Base-by-base conservation (phyloP, 352 stramenopile species). In the Phytopythium aichiense region DNA sequence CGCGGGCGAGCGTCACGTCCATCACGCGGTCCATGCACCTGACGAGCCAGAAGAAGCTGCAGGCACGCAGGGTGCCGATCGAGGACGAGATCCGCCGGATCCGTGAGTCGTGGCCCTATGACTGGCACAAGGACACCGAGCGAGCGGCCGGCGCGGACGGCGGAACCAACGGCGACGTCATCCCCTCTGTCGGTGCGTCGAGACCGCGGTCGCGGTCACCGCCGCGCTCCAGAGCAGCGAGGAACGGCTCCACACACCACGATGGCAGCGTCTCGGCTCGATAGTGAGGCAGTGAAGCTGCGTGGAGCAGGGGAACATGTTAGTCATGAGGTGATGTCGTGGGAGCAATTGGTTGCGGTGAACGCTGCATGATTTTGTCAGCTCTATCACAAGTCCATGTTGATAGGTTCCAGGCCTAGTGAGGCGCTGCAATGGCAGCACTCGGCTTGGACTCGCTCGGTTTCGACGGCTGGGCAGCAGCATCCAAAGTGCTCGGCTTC, bases 21-120 rank as follows among this genome's bases (percentile, higher is more conserved):
- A 75, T 88, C 51, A 89, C 76, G 18, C 79, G 68, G 53, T 72
- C 77, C 43, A 65, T 67, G 18, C 76, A 91, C 66, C 51, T 89
- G 33, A 74, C 77, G 5, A 69, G 71, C 16, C 72, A 67, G 20
- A 64, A 77, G 50, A 66, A 77, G 49, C 64, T 75, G 28, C 64
- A 52, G 12, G 59, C 64, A 18, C 25, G 62, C 12, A 61, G 59
- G 11, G 20, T 48, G 18, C 52, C 60, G 25, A 66, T 87, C 33
- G 71, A 80, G 6, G 65, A 77, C 35, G 69, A 89, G 52, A 66
- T 94, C 56, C 69, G 74, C 13, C 75, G 66, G 45, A 90, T 94
- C 60, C 82, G 84, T 16, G 68, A 77, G 48, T 81, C 72, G 15
- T 94, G 82, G 84, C 82, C 82, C 15, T 84, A 89, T 62, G 69